Evolutionary conservation across 441 rosid species (phyloP).

Genomic region (Erysimum cheiri): DNA sequence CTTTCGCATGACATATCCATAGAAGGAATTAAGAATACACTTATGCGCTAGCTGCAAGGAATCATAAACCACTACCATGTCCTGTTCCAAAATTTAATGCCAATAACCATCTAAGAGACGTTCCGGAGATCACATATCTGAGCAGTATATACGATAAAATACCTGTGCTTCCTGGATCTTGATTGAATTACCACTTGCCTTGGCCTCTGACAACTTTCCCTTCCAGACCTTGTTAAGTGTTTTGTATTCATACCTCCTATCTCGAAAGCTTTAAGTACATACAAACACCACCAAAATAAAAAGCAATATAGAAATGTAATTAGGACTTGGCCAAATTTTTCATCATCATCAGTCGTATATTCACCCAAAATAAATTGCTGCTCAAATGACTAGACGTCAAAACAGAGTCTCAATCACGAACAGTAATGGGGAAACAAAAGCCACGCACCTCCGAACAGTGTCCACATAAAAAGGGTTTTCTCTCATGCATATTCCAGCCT

Average conservation of each 20-base stretch:
- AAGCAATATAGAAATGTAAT: constrained; percentile 9
- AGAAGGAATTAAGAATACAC: constrained; percentile 97
- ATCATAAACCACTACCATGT: constrained; percentile 98
- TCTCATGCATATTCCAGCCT: constrained; percentile 99
- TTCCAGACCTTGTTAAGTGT: constrained; percentile 99
- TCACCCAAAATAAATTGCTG: constrained; percentile 26
- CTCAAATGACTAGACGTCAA: constrained; percentile 29
- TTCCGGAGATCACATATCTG: constrained; percentile 25
- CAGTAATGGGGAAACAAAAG: constrained; percentile 37
- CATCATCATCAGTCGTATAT: constrained; percentile 12
- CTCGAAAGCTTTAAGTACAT: constrained; percentile 79
- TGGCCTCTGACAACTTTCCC: constrained; percentile 97
- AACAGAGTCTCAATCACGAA: constrained; percentile 24
- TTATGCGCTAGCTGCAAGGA: constrained; percentile 99
- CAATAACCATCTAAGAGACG: constrained; percentile 36
- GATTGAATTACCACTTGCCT: constrained; percentile 94
- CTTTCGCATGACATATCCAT: constrained; percentile 99
- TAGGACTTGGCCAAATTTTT: constrained; percentile 13
- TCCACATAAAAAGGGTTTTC: constrained; percentile 97
- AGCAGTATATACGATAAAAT: constrained; percentile 32
- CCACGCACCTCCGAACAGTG: constrained; percentile 91
- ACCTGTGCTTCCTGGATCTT: constrained; percentile 99
- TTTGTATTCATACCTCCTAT: constrained; percentile 98
- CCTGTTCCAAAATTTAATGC: constrained; percentile 59
- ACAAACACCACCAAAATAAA: constrained; percentile 46